Evolutionary conservation across 2,329 filamentous ascomycete species (phyloP).

Genomic region (Stagonosporopsis vannaccii): DNA sequence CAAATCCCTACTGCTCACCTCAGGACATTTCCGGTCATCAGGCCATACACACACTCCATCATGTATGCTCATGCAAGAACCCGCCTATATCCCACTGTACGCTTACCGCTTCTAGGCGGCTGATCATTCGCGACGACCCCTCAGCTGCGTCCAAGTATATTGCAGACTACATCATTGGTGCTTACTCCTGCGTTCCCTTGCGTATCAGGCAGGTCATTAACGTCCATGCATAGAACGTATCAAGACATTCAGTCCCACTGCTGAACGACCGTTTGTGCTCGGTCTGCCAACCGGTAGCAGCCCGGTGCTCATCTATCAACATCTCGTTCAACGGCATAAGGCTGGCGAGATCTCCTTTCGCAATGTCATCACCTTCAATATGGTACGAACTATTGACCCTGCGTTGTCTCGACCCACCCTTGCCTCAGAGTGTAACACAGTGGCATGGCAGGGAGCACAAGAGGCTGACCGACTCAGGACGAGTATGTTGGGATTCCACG

Average conservation of each 20-base stretch:
- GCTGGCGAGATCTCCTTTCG: slow-evolving; percentile 80
- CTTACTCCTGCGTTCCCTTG: slow-evolving; percentile 29
- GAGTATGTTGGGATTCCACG: slow-evolving; percentile 86
- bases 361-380: slow-evolving; percentile 91
- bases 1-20: slow-evolving; percentile 17
- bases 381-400: slow-evolving; percentile 62
- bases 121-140: slow-evolving; percentile 81
- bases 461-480: slow-evolving; percentile 62
- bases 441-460: slow-evolving; percentile 22
- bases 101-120: slow-evolving; percentile 67
- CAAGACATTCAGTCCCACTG: slow-evolving; percentile 75
- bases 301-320: slow-evolving; percentile 78
- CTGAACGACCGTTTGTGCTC: slow-evolving; percentile 78
- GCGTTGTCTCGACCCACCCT: slow-evolving; percentile 21
- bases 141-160: slow-evolving; percentile 75
- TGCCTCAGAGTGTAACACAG: slow-evolving; percentile 26
- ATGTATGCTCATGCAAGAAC: slow-evolving; percentile 44
- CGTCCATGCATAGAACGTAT: slow-evolving; percentile 68
- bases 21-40: slow-evolving; percentile 20
- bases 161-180: slow-evolving; percentile 80
- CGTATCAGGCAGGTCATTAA: slow-evolving; percentile 32
- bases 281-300: slow-evolving; percentile 85
- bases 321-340: slow-evolving; percentile 75
- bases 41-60: slow-evolving; percentile 19
- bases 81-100: slow-evolving; percentile 22